Evolutionary conservation across 129 eudicot species (phyloP).

Genomic region (Pittosporum tobira): DNA sequence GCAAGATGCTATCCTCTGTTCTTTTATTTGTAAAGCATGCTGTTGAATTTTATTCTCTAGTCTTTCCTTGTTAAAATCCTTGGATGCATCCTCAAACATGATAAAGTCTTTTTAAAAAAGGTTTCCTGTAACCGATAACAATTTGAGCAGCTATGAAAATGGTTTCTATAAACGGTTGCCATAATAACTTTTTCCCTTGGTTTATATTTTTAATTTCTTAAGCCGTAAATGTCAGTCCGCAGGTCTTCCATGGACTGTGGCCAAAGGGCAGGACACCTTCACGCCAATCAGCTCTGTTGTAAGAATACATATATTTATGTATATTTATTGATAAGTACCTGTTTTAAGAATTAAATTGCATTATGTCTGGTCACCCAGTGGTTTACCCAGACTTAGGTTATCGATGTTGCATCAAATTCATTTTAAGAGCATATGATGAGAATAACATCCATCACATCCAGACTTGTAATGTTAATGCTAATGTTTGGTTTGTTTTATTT

Average conservation of each 20-base stretch:
- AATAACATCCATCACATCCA: not conserved
- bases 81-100: not conserved
- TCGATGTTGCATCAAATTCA: not conserved
- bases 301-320: constrained; percentile 23
- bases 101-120: not conserved
- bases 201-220: constrained; percentile 2
- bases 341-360: not conserved
- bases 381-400: too few species aligned
- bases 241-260: constrained; percentile 95
- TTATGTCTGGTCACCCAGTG: not conserved
- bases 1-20: not conserved
- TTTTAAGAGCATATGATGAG: not conserved
- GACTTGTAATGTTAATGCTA: too few species aligned
- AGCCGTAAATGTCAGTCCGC: constrained; percentile 57
- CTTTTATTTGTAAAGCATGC: not conserved
- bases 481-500: not conserved
- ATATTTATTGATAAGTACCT: not conserved
- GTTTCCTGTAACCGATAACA: too few species aligned
- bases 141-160: not conserved
- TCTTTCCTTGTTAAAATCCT: not conserved
- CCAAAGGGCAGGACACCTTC: constrained; percentile 97
- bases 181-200: not conserved
- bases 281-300: constrained; percentile 91
- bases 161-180: not conserved
- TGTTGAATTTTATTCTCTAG: not conserved